These are phyloP conservation scores for Boletus edulis DNA, from an alignment of 768 basidiomycete genomes.

Conservation along the genomic window DNA sequence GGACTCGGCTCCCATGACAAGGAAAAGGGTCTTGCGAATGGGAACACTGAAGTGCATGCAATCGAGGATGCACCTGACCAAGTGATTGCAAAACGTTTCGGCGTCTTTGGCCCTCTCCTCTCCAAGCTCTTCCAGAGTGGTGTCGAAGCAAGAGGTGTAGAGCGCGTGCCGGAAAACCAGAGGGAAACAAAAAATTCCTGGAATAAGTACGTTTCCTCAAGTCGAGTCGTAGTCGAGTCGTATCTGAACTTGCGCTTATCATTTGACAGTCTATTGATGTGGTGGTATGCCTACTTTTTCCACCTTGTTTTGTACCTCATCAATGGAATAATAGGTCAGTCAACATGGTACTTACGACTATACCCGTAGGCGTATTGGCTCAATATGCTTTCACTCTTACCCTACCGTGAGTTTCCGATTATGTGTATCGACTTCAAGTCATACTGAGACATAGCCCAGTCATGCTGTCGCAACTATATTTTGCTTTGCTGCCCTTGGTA, in stretches of 20 bases:
- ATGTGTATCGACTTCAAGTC: not conserved
- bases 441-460: slow-evolving; percentile 21
- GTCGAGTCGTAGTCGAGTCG: not conserved
- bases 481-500: slow-evolving; percentile 45
- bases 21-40: slow-evolving; percentile 14
- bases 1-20: slow-evolving; percentile 9
- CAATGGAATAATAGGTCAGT: slow-evolving; percentile 36
- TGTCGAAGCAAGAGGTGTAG: slow-evolving; percentile 54
- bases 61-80: slow-evolving; percentile 28
- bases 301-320: not conserved
- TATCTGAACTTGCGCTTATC: not conserved
- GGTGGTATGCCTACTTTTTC: slow-evolving; percentile 33
- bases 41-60: not conserved
- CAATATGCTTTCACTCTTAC: slow-evolving; percentile 49
- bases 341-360: slow-evolving; percentile 45
- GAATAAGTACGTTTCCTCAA: slow-evolving; percentile 37
- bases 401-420: slow-evolving; percentile 35
- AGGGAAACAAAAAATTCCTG: slow-evolving; percentile 42
- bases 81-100: slow-evolving; percentile 30
- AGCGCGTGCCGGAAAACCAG: slow-evolving; percentile 51
- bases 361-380: slow-evolving; percentile 50
- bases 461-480: slow-evolving; percentile 45
- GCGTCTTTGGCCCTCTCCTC: slow-evolving; percentile 30
- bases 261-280: slow-evolving; percentile 40
- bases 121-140: slow-evolving; percentile 44